Percentiles rank a stretch among this genome's conserved stretches.
Conservation (phyloP, 441 rosid genomes). For the Pelargonium australe region DNA sequence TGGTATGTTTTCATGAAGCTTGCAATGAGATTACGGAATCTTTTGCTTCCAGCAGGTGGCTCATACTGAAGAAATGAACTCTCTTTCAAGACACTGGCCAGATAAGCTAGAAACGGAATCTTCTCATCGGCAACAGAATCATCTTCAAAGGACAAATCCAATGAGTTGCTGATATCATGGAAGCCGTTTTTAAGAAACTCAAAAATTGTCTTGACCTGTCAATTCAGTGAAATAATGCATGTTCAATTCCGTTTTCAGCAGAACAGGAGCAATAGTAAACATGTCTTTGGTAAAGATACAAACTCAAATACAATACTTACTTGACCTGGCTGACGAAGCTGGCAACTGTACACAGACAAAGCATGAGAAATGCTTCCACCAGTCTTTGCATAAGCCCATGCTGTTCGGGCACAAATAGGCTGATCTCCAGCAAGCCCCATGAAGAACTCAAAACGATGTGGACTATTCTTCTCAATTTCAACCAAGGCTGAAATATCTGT, state of each 20-base stretch:
- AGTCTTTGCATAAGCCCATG: conserved; percentile 93
- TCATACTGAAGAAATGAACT: conserved; percentile 70
- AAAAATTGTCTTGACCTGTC: conserved; percentile 81
- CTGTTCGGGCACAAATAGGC: conserved; percentile 96
- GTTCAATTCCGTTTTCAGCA: conserved; percentile 2
- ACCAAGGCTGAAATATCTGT: conserved; percentile 93
- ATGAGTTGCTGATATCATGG: conserved; percentile 78
- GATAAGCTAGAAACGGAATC: conserved; percentile 90
- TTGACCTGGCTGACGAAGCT: conserved; percentile 85
- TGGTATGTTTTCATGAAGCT: conserved; percentile 85
- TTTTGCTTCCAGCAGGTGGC: conserved; percentile 86
- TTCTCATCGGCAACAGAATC: conserved; percentile 97
- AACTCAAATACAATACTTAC: conserved; percentile 30
- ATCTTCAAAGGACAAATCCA: conserved; percentile 84
- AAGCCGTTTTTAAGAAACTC: conserved; percentile 87
- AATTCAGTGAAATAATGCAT: conserved; percentile 21
- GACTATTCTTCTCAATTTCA: conserved; percentile 97
- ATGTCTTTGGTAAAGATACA: conserved; percentile 10
- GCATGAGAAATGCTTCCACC: conserved; percentile 97
- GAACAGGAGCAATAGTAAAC: conserved; percentile 9
- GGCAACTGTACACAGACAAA: conserved; percentile 90
- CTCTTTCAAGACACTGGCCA: conserved; percentile 63
- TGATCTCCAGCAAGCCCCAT: conserved; percentile 95
- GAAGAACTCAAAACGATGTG: conserved; percentile 94
- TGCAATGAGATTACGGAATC: conserved; percentile 75